Conservation (phyloP, 257 asterid genomes). For the Schizonepeta tenuifolia region DNA sequence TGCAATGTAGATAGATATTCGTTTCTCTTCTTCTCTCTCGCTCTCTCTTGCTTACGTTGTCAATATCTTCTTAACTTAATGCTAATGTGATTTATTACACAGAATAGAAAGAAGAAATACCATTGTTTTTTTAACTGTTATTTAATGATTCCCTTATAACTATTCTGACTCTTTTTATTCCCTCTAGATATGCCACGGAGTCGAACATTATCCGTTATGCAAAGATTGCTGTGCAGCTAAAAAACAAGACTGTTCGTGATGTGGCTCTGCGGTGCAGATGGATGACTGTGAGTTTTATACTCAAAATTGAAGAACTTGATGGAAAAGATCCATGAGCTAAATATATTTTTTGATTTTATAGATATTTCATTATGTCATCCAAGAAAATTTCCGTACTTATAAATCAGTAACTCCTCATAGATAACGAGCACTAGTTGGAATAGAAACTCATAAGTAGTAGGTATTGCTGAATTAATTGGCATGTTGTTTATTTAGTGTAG, state of each 20-base stretch:
- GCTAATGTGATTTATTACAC: background rate
- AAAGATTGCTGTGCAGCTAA: slow-evolving; percentile 77
- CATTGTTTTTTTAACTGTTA: no score
- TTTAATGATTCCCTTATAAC: background rate
- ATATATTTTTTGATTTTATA: no score
- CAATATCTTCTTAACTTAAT: background rate
- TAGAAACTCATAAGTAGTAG: background rate
- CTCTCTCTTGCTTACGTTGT: background rate
- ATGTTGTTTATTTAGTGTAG: slow-evolving; percentile 22
- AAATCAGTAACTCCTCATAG: background rate
- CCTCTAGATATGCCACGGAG: slow-evolving; percentile 74
- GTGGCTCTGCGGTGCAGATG: slow-evolving; percentile 97
- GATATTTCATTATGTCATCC: background rate
- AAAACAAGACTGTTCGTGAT: slow-evolving; percentile 87
- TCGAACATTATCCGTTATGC: slow-evolving; percentile 80
- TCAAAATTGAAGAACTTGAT: background rate
- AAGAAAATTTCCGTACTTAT: slow-evolving; percentile 3
- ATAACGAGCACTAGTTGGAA: no score
- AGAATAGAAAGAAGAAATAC: no score
- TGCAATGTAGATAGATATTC: background rate
- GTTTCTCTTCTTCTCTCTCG: background rate
- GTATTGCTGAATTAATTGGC: slow-evolving; percentile 25
- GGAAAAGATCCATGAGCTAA: slow-evolving; percentile 6
- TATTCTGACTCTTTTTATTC: background rate
- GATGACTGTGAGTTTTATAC: slow-evolving; percentile 75